Conservation (phyloP, 805 yeast species). For the Zygosaccharomyces lentus region DNA sequence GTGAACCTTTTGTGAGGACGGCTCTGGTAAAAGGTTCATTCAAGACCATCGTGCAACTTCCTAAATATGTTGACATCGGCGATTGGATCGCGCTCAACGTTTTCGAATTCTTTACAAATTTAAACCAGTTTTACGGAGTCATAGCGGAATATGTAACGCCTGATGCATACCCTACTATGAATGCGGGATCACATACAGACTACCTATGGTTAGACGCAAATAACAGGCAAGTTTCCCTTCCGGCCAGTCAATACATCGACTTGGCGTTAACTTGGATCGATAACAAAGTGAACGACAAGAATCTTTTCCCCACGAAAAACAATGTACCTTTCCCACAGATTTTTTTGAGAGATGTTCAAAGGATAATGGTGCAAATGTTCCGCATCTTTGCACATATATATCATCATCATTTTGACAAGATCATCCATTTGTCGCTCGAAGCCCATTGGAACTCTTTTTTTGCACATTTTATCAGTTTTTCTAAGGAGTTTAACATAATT, state of each 20-base stretch:
- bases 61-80: constrained; percentile 88
- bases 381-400: constrained; percentile 93
- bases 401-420: constrained; percentile 89
- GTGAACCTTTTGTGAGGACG: constrained; percentile 91
- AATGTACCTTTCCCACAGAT: constrained; percentile 87
- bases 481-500: constrained; percentile 75
- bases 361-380: constrained; percentile 87
- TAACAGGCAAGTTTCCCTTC: constrained; percentile 77
- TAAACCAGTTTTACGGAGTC: constrained; percentile 87
- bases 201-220: constrained; percentile 85
- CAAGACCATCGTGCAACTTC: constrained; percentile 90
- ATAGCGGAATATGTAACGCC: constrained; percentile 88
- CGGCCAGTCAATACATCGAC: constrained; percentile 91
- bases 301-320: constrained; percentile 84
- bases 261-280: constrained; percentile 87
- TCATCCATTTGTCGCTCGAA: constrained; percentile 86
- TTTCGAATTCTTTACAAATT: constrained; percentile 80
- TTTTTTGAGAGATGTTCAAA: constrained; percentile 75
- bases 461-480: constrained; percentile 86
- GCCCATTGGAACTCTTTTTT: constrained; percentile 98
- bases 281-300: constrained; percentile 81
- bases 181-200: constrained; percentile 88
- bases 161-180: constrained; percentile 87
- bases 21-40: constrained; percentile 95
- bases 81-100: constrained; percentile 96